phyloP scores from a whole-genome alignment of 108 stramenopile genomes.

The Nitzschia sp. region DNA sequence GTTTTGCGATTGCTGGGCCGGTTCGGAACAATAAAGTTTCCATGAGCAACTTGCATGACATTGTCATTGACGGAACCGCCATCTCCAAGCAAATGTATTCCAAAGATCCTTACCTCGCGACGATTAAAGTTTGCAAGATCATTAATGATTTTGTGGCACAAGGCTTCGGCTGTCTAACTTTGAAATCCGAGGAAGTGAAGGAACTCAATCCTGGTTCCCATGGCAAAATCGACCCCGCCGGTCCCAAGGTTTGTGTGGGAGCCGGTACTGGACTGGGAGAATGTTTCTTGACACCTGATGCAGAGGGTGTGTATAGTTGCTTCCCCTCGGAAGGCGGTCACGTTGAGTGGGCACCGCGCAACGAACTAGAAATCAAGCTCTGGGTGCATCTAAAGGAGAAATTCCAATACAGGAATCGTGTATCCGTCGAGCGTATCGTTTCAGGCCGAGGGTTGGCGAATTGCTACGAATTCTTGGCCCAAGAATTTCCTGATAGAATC shows the following conservation, averaged over 20 bases:
- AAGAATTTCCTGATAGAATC: slow-evolving; percentile 73
- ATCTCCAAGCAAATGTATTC: slow-evolving; percentile 49
- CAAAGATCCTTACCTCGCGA: slow-evolving; percentile 22
- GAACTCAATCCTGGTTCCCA: slow-evolving; percentile 57
- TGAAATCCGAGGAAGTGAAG: slow-evolving; percentile 61
- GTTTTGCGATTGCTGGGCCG: slow-evolving; percentile 93
- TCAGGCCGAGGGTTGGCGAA: slow-evolving; percentile 94
- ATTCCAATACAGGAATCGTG: slow-evolving; percentile 59
- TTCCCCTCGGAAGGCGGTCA: slow-evolving; percentile 97
- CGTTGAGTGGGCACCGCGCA: slow-evolving; percentile 89
- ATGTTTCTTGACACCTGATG: slow-evolving; percentile 81
- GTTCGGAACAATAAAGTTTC: slow-evolving; percentile 77
- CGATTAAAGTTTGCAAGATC: slow-evolving; percentile 66
- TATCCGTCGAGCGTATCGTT: slow-evolving; percentile 95
- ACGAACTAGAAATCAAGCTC: slow-evolving; percentile 75
- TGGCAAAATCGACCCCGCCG: slow-evolving; percentile 47
- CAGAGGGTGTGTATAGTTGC: slow-evolving; percentile 71
- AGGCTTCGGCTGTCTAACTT: slow-evolving; percentile 94
- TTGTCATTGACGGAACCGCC: slow-evolving; percentile 66
- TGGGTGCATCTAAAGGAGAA: slow-evolving; percentile 65
- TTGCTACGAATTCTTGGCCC: slow-evolving; percentile 93
- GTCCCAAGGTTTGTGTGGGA: slow-evolving; percentile 93
- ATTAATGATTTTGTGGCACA: slow-evolving; percentile 97
- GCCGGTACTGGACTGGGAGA: slow-evolving; percentile 98
- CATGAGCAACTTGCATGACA: slow-evolving; percentile 80